These are phyloP conservation scores for Podospora fimiseda DNA, from an alignment of 495 filamentous ascomycete genomes.

Conservation along the genomic window DNA sequence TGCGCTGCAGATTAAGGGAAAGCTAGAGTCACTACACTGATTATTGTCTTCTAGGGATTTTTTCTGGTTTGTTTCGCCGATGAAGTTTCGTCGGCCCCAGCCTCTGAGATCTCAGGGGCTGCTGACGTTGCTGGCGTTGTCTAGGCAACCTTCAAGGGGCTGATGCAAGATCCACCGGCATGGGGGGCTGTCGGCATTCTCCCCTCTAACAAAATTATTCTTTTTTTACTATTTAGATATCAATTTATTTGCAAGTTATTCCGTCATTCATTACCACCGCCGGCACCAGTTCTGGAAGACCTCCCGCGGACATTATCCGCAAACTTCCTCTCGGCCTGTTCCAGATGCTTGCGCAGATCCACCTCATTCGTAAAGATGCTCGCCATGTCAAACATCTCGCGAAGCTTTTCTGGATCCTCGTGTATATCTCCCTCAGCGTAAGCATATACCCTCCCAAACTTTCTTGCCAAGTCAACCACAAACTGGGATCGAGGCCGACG, in stretches of 20 bases:
- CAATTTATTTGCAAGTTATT: neutral
- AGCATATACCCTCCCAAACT: constrained; percentile 30
- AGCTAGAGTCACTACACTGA: constrained; percentile 32
- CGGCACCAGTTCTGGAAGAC: neutral
- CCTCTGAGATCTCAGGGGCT: neutral
- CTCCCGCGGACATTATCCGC: constrained; percentile 3
- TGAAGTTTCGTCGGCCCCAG: neutral
- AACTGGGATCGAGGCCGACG: constrained; percentile 28
- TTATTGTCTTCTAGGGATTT: neutral
- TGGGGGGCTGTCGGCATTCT: no score
- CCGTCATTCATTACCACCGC: neutral
- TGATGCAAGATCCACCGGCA: no score
- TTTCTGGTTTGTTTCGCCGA: neutral
- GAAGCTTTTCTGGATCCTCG: constrained; percentile 28
- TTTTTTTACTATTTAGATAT: neutral
- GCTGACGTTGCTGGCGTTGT: neutral
- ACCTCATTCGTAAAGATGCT: constrained; percentile 29
- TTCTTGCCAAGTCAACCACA: constrained; percentile 25
- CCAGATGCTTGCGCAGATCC: constrained; percentile 28
- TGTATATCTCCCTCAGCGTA: constrained; percentile 27
- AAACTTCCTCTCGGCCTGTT: constrained; percentile 19
- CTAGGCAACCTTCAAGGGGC: neutral
- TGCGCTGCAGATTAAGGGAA: constrained; percentile 70
- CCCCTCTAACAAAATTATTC: neutral
- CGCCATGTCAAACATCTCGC: constrained; percentile 22